A percentile compares a stretch with the other conserved stretches of the same genome.
Evolutionary conservation across 2,329 filamentous ascomycete species (phyloP).

Genomic region (Cytospora mali): DNA sequence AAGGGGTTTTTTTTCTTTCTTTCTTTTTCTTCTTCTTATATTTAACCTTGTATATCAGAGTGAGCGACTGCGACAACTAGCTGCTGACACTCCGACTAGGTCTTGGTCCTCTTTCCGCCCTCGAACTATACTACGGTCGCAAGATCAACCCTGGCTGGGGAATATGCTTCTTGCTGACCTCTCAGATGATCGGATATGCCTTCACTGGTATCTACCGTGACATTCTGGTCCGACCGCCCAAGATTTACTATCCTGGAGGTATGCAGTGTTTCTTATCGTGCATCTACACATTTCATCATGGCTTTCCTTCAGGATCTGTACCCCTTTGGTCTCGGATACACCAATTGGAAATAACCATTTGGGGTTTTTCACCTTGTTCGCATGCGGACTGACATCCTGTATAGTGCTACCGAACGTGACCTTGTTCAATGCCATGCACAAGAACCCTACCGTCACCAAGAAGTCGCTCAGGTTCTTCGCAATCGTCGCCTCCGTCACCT

Average conservation of each 20-base stretch:
- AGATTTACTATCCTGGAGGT: conserved; percentile 37
- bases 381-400: background rate
- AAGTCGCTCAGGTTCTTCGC: conserved; percentile 36
- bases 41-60: background rate
- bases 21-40: too few species aligned
- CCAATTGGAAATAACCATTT: background rate
- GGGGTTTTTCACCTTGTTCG: background rate
- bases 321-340: background rate
- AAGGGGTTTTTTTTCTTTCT: background rate
- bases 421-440: conserved; percentile 38
- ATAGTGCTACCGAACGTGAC: conserved; percentile 35
- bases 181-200: conserved; percentile 38
- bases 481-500: conserved; percentile 33
- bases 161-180: conserved; percentile 36
- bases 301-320: background rate
- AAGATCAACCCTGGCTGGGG: conserved; percentile 35
- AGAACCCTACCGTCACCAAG: conserved; percentile 34
- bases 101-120: conserved; percentile 35
- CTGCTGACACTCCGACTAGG: conserved; percentile 36
- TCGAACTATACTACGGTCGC: conserved; percentile 36
- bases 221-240: conserved; percentile 37
- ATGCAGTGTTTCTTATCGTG: background rate
- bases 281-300: background rate
- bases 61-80: background rate
- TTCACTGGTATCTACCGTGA: conserved; percentile 36